phyloP scores from a whole-genome alignment of 2,329 filamentous ascomycete species.

The Colletotrichum tanaceti region DNA sequence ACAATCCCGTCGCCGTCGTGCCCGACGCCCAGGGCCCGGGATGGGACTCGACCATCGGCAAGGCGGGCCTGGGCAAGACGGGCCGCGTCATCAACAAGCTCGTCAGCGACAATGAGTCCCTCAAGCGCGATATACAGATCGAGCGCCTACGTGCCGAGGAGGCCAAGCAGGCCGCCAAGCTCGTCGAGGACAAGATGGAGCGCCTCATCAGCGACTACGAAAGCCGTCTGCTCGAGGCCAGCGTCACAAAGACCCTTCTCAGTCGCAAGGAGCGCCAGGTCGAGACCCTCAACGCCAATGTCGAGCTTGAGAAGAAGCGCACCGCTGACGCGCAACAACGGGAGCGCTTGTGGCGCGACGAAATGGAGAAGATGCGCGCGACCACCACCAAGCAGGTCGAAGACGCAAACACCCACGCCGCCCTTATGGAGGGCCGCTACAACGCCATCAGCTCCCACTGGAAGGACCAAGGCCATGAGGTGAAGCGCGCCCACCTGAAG shows the following conservation, averaged over 20 bases:
- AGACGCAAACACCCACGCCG: constrained; percentile 71
- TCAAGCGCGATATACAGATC: constrained; percentile 78
- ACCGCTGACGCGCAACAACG: constrained; percentile 68
- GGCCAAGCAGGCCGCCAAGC: constrained; percentile 73
- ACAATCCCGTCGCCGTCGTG: constrained; percentile 43
- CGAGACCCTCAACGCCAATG: constrained; percentile 71
- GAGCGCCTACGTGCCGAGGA: constrained; percentile 76
- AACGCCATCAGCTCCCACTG: constrained; percentile 74
- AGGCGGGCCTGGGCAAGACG: constrained; percentile 78
- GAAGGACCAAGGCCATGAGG: constrained; percentile 73
- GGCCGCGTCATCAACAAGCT: constrained; percentile 84
- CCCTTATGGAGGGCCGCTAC: constrained; percentile 77
- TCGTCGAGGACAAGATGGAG: constrained; percentile 79
- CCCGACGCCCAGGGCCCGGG: constrained; percentile 50
- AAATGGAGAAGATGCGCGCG: constrained; percentile 71
- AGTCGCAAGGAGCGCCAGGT: constrained; percentile 80
- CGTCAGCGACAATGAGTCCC: constrained; percentile 81
- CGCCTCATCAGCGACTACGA: constrained; percentile 76
- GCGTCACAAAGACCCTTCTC: constrained; percentile 77
- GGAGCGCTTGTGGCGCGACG: constrained; percentile 70
- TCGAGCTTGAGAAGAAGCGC: constrained; percentile 73
- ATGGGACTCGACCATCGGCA: constrained; percentile 77
- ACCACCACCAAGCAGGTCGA: constrained; percentile 73
- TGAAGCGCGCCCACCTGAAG: constrained; percentile 62
- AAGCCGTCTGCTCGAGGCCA: constrained; percentile 74